phyloP scores from a whole-genome alignment of 2,329 filamentous ascomycete genomes.

The Ceratocystis diversiconidia region DNA sequence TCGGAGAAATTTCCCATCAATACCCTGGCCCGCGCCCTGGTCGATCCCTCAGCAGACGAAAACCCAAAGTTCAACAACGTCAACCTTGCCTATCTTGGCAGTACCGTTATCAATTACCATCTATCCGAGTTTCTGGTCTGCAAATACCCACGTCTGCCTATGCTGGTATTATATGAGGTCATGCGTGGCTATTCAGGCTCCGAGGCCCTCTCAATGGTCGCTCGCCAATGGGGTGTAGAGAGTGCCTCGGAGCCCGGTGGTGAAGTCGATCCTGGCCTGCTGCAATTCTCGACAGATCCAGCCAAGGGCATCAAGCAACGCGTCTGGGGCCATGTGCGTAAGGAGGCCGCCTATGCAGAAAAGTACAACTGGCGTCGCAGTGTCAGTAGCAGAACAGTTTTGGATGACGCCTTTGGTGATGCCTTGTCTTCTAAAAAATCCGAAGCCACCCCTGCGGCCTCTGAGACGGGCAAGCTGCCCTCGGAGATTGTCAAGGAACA shows the following conservation, averaged over 20 bases:
- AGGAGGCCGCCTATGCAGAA: slow-evolving; percentile 33
- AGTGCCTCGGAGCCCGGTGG: slow-evolving; percentile 69
- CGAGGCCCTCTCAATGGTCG: slow-evolving; percentile 57
- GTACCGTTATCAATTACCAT: slow-evolving; percentile 75
- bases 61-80: slow-evolving; percentile 77
- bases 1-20: slow-evolving; percentile 69
- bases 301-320: slow-evolving; percentile 33
- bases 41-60: slow-evolving; percentile 72
- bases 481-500: slow-evolving; percentile 17
- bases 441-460: slow-evolving; percentile 7
- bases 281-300: slow-evolving; percentile 56
- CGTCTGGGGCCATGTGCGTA: slow-evolving; percentile 37
- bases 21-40: slow-evolving; percentile 71
- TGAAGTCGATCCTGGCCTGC: slow-evolving; percentile 80
- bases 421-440: slow-evolving; percentile 24
- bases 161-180: slow-evolving; percentile 72
- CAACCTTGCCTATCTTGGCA: slow-evolving; percentile 66
- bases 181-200: slow-evolving; percentile 73
- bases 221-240: slow-evolving; percentile 84
- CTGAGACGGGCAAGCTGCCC: slow-evolving; percentile 18
- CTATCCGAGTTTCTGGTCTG: slow-evolving; percentile 76
- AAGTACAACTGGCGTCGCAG: slow-evolving; percentile 49
- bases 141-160: slow-evolving; percentile 80
- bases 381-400: slow-evolving; percentile 61
- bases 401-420: slow-evolving; percentile 77